These are phyloP conservation scores for Alternaria triticimaculans DNA, from an alignment of 2,329 filamentous ascomycete species.

Conservation along the genomic window DNA sequence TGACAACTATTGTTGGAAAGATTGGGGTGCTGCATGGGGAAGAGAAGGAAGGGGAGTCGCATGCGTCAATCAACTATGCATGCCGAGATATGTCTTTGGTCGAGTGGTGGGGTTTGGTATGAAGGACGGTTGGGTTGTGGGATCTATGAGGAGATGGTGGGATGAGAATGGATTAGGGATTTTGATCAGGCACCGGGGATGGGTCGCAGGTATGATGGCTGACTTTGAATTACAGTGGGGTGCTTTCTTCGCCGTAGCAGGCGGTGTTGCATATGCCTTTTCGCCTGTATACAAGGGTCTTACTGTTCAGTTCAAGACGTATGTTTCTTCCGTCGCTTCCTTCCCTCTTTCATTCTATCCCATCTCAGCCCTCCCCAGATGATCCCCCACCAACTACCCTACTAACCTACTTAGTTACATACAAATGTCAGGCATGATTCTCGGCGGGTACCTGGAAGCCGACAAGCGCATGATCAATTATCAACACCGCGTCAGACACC, in stretches of 20 bases:
- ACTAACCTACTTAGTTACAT: conserved; percentile 66
- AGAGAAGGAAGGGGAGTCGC: too few species aligned
- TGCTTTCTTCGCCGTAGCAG: conserved; percentile 67
- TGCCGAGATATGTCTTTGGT: too few species aligned
- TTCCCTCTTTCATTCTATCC: neutral
- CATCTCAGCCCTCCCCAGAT: too few species aligned
- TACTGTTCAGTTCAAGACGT: conserved; percentile 47
- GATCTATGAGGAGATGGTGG: too few species aligned
- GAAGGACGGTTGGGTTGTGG: too few species aligned
- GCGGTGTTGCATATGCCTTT: conserved; percentile 66
- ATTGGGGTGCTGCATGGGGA: too few species aligned
- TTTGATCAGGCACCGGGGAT: too few species aligned
- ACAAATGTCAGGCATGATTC: conserved; percentile 85
- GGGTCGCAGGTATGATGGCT: neutral
- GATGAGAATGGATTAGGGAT: too few species aligned
- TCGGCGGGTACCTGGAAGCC: conserved; percentile 78
- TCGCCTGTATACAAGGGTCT: conserved; percentile 73
- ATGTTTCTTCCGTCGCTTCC: conserved; percentile 8
- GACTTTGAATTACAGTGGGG: conserved; percentile 64
- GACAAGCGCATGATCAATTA: conserved; percentile 72
- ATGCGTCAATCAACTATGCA: too few species aligned
- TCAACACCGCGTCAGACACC: conserved; percentile 69
- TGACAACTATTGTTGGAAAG: too few species aligned
- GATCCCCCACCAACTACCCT: too few species aligned
- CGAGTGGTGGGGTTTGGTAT: too few species aligned